Base-by-base conservation (phyloP, 192 early-diverging fungal genomes). In the Coemansia sp. region DNA sequence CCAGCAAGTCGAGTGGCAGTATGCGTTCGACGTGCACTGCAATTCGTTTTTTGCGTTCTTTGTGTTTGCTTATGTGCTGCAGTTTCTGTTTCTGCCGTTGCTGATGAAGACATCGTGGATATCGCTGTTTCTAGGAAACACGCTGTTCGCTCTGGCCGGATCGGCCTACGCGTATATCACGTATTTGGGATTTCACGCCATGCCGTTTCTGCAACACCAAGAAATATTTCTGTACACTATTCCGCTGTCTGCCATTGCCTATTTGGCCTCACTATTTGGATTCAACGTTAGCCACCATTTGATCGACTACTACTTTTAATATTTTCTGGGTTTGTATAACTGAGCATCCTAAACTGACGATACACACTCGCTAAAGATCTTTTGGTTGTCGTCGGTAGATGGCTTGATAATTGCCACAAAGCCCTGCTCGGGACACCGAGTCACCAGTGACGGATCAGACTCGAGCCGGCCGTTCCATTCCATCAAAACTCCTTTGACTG, bases 1-100 rank as follows among this genome's bases (percentile, higher is more conserved):
- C 43, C 95, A 97, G 68, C 85, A 76, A 51, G 93, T 96, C 19
- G 96, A 98, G 79, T 98, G 94, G 95, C 88, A 89, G 45, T 98
- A 97, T 69, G 91, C 90, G 45, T 94, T 97, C 66, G 96, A 98
- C 75, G 92, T 98, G 11, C 96, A 98, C 64, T 97, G 94, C 83
- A 98, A 98, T 72, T 80, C 94, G 22, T 98, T 97, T 69, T 94
- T 96, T 67, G 90, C 91, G 19, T 85, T 93, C 58, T 97, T 92
- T 61, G 81, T 91, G 50, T 71, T 93, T 12, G 85, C 94, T 14
- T 97, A 98, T 59, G 89, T 95, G 12, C 73, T 94, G 67, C 95
- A 97, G 77, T 92, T 98, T 60, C 94, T 95, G 70, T 92, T 98
- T 62, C 85, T 97, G 57, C 88, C 91, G 39, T 67, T 97, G 48